Base-by-base conservation (phyloP, 345 rosid species). In the Citrus unshiu region DNA sequence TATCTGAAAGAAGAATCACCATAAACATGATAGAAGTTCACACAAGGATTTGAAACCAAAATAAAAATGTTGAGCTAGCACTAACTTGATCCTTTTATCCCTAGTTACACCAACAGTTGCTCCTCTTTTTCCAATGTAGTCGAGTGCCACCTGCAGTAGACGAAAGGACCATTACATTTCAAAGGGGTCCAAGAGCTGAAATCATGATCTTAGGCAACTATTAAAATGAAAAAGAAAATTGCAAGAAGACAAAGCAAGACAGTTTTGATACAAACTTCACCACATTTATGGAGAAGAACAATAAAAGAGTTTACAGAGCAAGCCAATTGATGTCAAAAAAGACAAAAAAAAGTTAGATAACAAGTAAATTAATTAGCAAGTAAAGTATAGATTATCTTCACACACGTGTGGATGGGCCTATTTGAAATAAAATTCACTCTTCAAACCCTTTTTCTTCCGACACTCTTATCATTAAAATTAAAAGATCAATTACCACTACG, bases 101-200 rank as follows among this genome's bases (percentile, higher is more conserved):
- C 83, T 93, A 65, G 99, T 91, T 71, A 93, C 97, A 85, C 99
- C 99, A 83, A 91, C 94, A 74, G 98, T 93, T 60, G 97, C 92
- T 81, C 99, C 99, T 88, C 99, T 89, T 86, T 92, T 96, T 30
- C 99, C 99, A 65, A 96, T 96, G 77, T 94, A 96, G 68, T 96
- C 99, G 18, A 96, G 92, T 8, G 99, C 99, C 82, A 96, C 99
- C 99, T 96, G 85, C 78, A 83, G 46, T 64, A 70, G n/a, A 29
- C 7, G 30, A 59, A 67, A 68, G 75, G 39, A n/a, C 49, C 32
- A 69, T 35, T 43, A 9, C 19, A 73, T 58, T 39, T 67, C 57
- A 70, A 30, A 4, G 62, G 60, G 67, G 75, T 71, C 22, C 54
- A 59, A 67, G 2, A 63, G 64, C 25, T 12, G 32, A 61, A 24